Base-by-base conservation (phyloP, 1,284 basidiomycete species). In the Melampsora americana region DNA sequence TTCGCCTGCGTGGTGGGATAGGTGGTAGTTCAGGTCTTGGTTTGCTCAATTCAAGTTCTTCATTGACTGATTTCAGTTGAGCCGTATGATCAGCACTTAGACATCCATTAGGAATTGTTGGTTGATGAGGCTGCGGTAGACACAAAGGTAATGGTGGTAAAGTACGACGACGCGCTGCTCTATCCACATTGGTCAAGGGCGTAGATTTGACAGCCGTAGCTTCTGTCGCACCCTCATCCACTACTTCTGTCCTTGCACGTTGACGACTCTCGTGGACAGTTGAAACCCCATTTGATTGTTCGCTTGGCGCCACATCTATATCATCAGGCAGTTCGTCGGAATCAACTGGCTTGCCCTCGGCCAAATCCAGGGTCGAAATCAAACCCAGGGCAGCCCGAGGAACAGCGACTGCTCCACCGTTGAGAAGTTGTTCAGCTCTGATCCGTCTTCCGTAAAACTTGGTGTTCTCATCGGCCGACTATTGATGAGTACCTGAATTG, bases 301-400 rank as follows among this genome's bases (percentile, higher is more conserved):
- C 64, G 44, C 71, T 66, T 26, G 71, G 71, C 48, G 71, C 61
- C 23, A 73, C 28, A 59, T 73, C 71, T n/a, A 73, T 73, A 35
- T 50, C 20, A 9, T 42, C 30, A 23, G 71, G 71, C 14, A 73
- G 64, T n/a, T 73, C 71, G 5, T 73, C 71, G 16, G 32, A 9
- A 64, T 66, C 64, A 66, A 66, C 48, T 48, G 50, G 11, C 39
- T 73, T 65, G 9, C 71, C 71, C 35, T 73, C 71, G 39, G 64
- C 64, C 30, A 61, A 42, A 53, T 73, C 71, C 1, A 73, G 48
- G 28, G 64, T 61, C 62, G 71, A 61, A 53, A 73, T 66, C 35
- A 73, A 59, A 4, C 71, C 70, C 16, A 61, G 56, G 0, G 71
- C 71, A 46, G 62, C 71, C 20, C 71, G 44, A 23, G 71, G 71